phyloP scores from a whole-genome alignment of 1,284 basidiomycete genomes.

The Pseudozyma thailandica region DNA sequence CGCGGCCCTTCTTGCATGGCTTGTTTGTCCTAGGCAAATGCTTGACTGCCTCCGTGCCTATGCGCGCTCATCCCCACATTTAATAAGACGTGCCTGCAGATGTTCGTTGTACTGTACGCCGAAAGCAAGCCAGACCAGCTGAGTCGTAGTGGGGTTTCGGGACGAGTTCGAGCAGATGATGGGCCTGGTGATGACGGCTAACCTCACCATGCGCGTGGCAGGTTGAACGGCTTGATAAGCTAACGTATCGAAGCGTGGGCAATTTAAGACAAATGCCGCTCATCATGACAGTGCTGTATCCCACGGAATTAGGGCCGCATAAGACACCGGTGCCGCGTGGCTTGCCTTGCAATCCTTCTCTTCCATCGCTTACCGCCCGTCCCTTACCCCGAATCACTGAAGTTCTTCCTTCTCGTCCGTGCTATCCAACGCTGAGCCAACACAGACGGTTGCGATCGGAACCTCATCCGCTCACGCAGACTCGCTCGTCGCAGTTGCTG shows the following conservation, averaged over 20 bases:
- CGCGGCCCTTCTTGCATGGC: too few species aligned
- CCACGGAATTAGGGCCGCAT: constrained; percentile 5
- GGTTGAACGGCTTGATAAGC: neutral
- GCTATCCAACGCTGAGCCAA: neutral
- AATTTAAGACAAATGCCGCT: too few species aligned
- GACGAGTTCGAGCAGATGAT: neutral
- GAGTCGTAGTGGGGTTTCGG: too few species aligned
- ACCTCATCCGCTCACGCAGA: neutral
- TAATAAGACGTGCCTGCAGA: too few species aligned
- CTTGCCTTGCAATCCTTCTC: neutral
- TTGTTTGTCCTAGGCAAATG: too few species aligned
- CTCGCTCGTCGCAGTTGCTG: neutral
- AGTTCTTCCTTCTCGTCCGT: neutral
- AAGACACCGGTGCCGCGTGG: constrained; percentile 8
- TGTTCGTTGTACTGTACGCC: too few species aligned
- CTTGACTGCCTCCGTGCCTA: too few species aligned
- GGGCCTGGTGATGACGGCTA: neutral
- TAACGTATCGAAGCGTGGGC: neutral
- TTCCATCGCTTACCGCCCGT: constrained; percentile 6
- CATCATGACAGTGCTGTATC: too few species aligned
- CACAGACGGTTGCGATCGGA: neutral
- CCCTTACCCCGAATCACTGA: neutral
- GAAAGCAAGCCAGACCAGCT: too few species aligned
- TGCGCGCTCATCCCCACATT: too few species aligned
- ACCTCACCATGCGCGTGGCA: neutral